phyloP scores from a whole-genome alignment of 2,329 filamentous ascomycete species.

The Zopfia rhizophila region DNA sequence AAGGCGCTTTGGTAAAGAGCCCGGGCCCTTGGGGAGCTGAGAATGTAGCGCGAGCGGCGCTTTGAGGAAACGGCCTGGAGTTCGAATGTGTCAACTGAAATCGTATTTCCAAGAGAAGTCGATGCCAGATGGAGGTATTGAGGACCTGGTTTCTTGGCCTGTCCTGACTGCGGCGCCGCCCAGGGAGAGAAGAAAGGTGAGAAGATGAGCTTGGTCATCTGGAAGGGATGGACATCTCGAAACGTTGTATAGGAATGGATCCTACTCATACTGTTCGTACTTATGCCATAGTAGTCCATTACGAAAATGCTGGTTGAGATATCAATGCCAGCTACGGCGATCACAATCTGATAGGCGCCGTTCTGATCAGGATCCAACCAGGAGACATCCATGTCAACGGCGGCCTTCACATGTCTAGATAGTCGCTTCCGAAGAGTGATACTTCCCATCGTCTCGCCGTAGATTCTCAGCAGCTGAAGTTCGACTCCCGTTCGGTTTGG shows the following conservation, averaged over 20 bases:
- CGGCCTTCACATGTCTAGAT: constrained; percentile 75
- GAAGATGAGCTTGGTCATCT: constrained; percentile 66
- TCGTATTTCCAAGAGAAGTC: constrained; percentile 81
- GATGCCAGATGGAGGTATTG: constrained; percentile 81
- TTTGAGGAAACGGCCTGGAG: constrained; percentile 64
- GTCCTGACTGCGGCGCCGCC: constrained; percentile 29
- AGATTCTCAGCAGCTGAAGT: constrained; percentile 67
- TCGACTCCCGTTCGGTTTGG: constrained; percentile 66
- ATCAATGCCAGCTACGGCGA: constrained; percentile 84
- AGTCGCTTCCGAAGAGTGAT: constrained; percentile 67
- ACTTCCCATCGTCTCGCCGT: constrained; percentile 64
- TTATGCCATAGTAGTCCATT: constrained; percentile 72
- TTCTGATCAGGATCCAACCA: constrained; percentile 69
- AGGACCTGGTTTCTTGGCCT: constrained; percentile 48
- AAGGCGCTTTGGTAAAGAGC: constrained; percentile 64
- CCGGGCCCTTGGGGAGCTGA: constrained; percentile 66
- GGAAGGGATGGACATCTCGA: constrained; percentile 65
- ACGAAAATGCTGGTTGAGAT: constrained; percentile 82
- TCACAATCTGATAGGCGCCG: constrained; percentile 77
- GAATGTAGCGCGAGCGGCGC: constrained; percentile 71
- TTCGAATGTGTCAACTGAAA: constrained; percentile 82
- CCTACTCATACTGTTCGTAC: constrained; percentile 56
- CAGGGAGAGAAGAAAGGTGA: constrained; percentile 57
- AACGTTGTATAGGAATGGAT: constrained; percentile 64
- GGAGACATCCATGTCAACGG: constrained; percentile 80